Percentiles rank a stretch among this genome's conserved stretches.
Evolutionary conservation across 1,284 basidiomycete species (phyloP).

Genomic region (Austropuccinia psidii): DNA sequence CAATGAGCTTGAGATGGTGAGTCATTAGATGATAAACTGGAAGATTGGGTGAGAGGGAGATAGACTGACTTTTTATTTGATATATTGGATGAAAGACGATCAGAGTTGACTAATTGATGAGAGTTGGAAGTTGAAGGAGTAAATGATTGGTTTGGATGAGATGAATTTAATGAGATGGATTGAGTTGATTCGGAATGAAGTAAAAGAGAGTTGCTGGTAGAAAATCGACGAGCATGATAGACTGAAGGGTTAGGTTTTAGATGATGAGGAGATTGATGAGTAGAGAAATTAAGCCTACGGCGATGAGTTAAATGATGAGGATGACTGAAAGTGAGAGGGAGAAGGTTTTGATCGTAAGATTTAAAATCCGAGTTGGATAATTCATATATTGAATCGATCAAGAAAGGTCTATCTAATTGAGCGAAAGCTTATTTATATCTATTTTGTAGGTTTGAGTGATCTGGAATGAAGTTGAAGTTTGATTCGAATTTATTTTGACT

Average conservation of each 20-base stretch:
- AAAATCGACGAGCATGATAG: conserved; percentile 1
- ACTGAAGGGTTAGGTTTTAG: no score
- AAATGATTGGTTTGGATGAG: neutral
- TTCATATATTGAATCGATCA: conserved; percentile 42
- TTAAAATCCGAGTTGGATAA: conserved; percentile 45
- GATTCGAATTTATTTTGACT: conserved; percentile 1
- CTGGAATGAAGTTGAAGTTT: neutral
- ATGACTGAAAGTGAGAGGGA: conserved; percentile 34
- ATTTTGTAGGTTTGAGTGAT: conserved; percentile 1
- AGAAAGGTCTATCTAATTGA: conserved; percentile 25
- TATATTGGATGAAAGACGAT: neutral
- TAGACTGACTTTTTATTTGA: neutral
- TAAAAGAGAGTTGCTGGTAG: neutral
- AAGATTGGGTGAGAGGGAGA: neutral
- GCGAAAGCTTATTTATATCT: conserved; percentile 25
- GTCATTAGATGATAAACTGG: neutral
- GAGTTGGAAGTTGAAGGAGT: conserved; percentile 4
- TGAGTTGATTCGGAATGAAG: neutral
- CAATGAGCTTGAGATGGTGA: conserved; percentile 12
- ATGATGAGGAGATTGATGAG: neutral
- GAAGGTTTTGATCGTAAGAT: conserved; percentile 31
- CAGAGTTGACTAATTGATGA: neutral
- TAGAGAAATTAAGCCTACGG: neutral
- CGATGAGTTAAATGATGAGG: conserved; percentile 13
- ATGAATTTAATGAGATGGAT: neutral